Evolutionary conservation across 2,329 filamentous ascomycete species (phyloP), one percentile per base, ranked within the genome.

Genomic region (Penicillium sp.): DNA sequence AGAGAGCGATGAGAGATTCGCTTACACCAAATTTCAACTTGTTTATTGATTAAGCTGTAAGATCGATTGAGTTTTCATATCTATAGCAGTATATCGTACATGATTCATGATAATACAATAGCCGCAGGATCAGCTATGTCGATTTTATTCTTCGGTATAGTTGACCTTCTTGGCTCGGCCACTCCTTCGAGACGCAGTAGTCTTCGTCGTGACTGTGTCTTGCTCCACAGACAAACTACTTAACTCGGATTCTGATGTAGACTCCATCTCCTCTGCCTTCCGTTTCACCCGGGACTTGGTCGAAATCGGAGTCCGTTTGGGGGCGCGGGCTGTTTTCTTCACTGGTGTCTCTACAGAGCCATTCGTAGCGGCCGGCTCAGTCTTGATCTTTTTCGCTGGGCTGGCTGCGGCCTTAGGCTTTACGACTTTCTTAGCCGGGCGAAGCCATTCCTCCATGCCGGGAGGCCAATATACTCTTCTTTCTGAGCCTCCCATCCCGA

Each of bases 381-480:
- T 56, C 34, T 66, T 69, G 3, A 51, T 54, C 42, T 64, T 68
- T 51, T 63, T 64, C 2, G 51, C 58, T 24, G 67, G 63, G 42
- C 60, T 67, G 46, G 47, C 45, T 1, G 54, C 16, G 5, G 64
- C 34, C 43, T 67, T 71, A 16, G 59, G 54, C 19, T 64, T 65
- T 2, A 66, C 60, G 9, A 67, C 83, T 52, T 86, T 83, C 77
- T 96, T 97, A 72, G 83, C 87, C 0, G 92, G 91, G 51, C 87
- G 82, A 19, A 97, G 76, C 91, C 92, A 97, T 58, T 95, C 89
- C 70, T 96, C 92, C 86, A 92, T 91, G 0, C 90, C 90, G 1
- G 85, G 81, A 0, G 92, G 92, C 92, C 93, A 97, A 70, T 95
- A 97, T 0, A 97, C 93, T 37, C 92, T 80, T 45, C 86, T 81